Evolutionary conservation across 2,329 filamentous ascomycete genomes (phyloP).

Genomic region (Neonectria faginata): DNA sequence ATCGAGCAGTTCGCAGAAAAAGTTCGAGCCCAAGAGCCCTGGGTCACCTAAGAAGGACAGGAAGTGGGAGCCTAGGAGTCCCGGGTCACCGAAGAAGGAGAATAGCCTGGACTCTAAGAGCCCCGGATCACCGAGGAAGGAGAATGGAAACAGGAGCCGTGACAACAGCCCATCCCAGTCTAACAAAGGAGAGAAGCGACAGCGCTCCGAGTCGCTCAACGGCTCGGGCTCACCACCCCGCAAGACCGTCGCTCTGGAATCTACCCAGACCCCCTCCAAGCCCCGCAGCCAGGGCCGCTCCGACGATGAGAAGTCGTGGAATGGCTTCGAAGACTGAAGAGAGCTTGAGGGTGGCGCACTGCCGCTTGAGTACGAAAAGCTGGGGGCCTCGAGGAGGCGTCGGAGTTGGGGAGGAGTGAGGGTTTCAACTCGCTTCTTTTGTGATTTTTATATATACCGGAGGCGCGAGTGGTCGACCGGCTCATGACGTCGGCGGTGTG

Average conservation of each 20-base stretch:
- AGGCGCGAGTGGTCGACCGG: slow-evolving; percentile 9
- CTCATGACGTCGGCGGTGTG: slow-evolving; percentile 2
- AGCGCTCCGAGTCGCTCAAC: slow-evolving; percentile 45
- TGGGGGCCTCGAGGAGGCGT: slow-evolving; percentile 16
- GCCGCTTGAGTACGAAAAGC: slow-evolving; percentile 9
- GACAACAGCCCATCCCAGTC: slow-evolving; percentile 17
- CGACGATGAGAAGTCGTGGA: slow-evolving; percentile 58
- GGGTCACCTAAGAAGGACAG: slow-evolving; percentile 32
- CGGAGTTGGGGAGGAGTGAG: slow-evolving; percentile 17
- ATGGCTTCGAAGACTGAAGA: slow-evolving; percentile 55
- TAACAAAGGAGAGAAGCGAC: slow-evolving; percentile 47
- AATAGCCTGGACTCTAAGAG: slow-evolving; percentile 36
- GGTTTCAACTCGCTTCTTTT: slow-evolving; percentile 15
- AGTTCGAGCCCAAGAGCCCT: slow-evolving; percentile 32
- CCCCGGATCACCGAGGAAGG: slow-evolving; percentile 28
- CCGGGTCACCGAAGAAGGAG: slow-evolving; percentile 29
- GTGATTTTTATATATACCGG: slow-evolving; percentile 11
- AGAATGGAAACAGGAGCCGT: slow-evolving; percentile 23
- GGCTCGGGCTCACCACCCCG: slow-evolving; percentile 42
- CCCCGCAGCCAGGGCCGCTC: slow-evolving; percentile 37
- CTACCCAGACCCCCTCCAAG: slow-evolving; percentile 31
- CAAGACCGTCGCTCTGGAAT: slow-evolving; percentile 46
- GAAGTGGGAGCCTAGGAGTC: slow-evolving; percentile 25
- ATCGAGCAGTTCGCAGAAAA: slow-evolving; percentile 40
- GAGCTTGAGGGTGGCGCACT: not conserved